Evolutionary conservation across 345 rosid genomes (phyloP).

Genomic region (Passiflora organensis): DNA sequence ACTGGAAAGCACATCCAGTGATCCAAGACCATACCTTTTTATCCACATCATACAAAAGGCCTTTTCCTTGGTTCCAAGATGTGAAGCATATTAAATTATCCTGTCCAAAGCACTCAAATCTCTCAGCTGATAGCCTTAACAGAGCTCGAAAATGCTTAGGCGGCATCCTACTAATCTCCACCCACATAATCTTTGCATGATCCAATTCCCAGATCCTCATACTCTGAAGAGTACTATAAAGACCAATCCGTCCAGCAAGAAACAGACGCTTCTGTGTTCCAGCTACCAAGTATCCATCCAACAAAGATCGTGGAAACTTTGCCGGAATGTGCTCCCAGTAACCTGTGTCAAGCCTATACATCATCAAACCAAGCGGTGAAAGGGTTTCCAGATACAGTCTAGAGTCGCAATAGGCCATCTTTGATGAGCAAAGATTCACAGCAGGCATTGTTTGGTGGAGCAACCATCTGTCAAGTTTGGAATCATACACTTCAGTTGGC

Average conservation of each 20-base stretch:
- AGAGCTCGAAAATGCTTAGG: constrained; percentile 82
- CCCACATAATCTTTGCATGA: constrained; percentile 70
- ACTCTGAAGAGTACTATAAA: constrained; percentile 86
- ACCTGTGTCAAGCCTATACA: constrained; percentile 75
- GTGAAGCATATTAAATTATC: constrained; percentile 93
- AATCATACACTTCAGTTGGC: constrained; percentile 91
- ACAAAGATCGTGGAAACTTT: constrained; percentile 79
- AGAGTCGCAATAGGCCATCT: constrained; percentile 94
- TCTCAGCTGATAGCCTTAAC: constrained; percentile 88
- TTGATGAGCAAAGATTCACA: constrained; percentile 86
- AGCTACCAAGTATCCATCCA: constrained; percentile 94
- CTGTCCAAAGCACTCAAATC: constrained; percentile 96
- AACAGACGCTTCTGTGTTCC: constrained; percentile 85
- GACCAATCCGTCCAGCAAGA: constrained; percentile 92
- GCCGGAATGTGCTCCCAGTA: constrained; percentile 94
- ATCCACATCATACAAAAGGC: constrained; percentile 85
- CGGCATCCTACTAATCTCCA: constrained; percentile 94
- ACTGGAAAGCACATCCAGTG: constrained; percentile 91
- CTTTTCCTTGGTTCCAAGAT: constrained; percentile 96
- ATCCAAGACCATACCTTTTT: constrained; percentile 97
- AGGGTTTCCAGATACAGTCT: constrained; percentile 85
- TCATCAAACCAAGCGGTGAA: constrained; percentile 93
- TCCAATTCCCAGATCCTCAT: constrained; percentile 98
- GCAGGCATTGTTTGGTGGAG: constrained; percentile 93
- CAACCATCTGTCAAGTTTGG: constrained; percentile 67